phyloP scores from a whole-genome alignment of 805 yeast genomes.

The Barnettozyma salicaria region DNA sequence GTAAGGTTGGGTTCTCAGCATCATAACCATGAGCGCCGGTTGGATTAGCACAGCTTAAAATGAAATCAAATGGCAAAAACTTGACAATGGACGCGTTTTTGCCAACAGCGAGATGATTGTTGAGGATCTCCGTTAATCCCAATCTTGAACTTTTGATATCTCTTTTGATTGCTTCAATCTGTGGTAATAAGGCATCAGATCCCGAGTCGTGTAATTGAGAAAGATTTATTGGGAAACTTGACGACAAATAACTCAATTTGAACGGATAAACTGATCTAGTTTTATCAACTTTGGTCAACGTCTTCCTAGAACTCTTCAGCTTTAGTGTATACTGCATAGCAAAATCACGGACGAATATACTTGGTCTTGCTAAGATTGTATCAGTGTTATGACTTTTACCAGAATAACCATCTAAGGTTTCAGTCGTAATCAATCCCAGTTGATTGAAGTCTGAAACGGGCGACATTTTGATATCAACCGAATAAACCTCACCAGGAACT shows the following conservation, averaged over 20 bases:
- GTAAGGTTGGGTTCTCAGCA: conserved; percentile 57
- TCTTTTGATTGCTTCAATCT: conserved; percentile 39
- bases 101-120: conserved; percentile 70
- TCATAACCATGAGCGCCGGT: conserved; percentile 65
- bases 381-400: conserved; percentile 55
- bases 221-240: conserved; percentile 51
- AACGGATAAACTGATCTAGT: conserved; percentile 85
- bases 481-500: conserved; percentile 78
- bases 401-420: conserved; percentile 55
- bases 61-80: conserved; percentile 63
- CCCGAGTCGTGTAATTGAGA: conserved; percentile 28
- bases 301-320: conserved; percentile 64
- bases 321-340: conserved; percentile 76
- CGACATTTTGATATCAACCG: conserved; percentile 77
- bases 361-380: conserved; percentile 52
- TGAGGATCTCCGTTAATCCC: conserved; percentile 74
- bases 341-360: conserved; percentile 79
- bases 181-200: conserved; percentile 26
- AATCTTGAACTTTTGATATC: conserved; percentile 60
- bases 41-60: conserved; percentile 58
- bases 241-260: conserved; percentile 69
- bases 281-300: conserved; percentile 66
- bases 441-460: conserved; percentile 49
- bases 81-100: conserved; percentile 68
- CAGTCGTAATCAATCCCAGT: conserved; percentile 63